Base-by-base conservation (phyloP, 805 yeast genomes). In the Jamesozyma piceae region DNA sequence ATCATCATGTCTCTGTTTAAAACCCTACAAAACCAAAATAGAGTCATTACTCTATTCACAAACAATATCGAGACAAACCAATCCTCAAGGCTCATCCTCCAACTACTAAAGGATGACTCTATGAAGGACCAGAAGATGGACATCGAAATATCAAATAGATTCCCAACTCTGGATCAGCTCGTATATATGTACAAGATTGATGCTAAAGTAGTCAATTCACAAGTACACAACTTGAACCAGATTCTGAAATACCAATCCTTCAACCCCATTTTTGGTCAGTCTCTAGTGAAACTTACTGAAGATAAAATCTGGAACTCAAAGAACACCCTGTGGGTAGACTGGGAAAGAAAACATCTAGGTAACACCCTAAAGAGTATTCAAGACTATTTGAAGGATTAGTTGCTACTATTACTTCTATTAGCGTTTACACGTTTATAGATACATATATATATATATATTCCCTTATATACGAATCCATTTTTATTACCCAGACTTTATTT, bases 1-100 rank as follows among this genome's bases (percentile, higher is more conserved):
- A n/a, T n/a, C 21, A 26, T 3, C 14, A 72, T 72, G 77, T 70
- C 77, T 5, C 64, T 73, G 69, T 64, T 74, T 43, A 71, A 58
- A 49, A 62, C 76, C 3, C 51, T 73, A 9, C 77, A 73, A 49
- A 46, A 50, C 14, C 61, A 65, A 18, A 72, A 76, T 2, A 69
- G 77, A 17, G 63, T 67, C 1, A 66, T 74, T 40, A 67, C 78
- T 3, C 43, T 75, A 30, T 75, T 71, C 40, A 48, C 62, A 37
- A 56, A 60, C 41, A 54, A 54, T 28, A 31, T 31, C 20, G 34
- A 6, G 10, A n/a, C 10, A 5, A n/a, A 31, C 34, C 15, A 31
- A 4, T 11, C 18, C 18, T n/a, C 34, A 17, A 31, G 10, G 18
- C 34, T 31, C 4, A 31, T 31, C 19, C 20, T 31, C 9, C 34